These are phyloP conservation scores for Cicer chorassanicum DNA, from an alignment of 306 rosid species.

Conservation along the genomic window DNA sequence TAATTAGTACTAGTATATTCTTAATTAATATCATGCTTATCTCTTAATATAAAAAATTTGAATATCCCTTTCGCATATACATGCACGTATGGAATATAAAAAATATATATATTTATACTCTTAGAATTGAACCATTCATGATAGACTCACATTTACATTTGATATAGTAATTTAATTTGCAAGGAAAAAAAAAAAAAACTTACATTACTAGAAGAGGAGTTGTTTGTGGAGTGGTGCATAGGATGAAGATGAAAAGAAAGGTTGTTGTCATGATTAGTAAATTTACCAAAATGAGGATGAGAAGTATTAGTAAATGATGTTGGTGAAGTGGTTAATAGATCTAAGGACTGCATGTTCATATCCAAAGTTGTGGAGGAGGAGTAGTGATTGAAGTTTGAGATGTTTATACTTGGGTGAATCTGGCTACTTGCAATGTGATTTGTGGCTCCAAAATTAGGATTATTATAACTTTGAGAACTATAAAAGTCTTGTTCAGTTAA, in stretches of 20 bases:
- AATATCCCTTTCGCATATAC: background rate
- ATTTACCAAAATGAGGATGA: slow-evolving; percentile 42
- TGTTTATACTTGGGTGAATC: slow-evolving; percentile 74
- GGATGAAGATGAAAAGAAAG: slow-evolving; percentile 53
- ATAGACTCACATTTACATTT: background rate
- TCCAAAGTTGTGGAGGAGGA: slow-evolving; percentile 46
- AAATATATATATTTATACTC: background rate
- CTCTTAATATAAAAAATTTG: background rate
- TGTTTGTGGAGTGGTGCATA: slow-evolving; percentile 46
- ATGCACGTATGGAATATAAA: slow-evolving; percentile 3
- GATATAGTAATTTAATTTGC: background rate
- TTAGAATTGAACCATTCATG: background rate
- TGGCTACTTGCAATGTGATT: slow-evolving; percentile 50
- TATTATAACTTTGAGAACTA: slow-evolving; percentile 3
- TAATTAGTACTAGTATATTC: background rate
- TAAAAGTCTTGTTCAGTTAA: background rate
- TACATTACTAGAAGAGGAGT: slow-evolving; percentile 43
- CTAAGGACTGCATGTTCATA: slow-evolving; percentile 59
- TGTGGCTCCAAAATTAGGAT: slow-evolving; percentile 8
- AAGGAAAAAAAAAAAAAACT: slow-evolving; percentile 34
- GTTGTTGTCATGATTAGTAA: slow-evolving; percentile 39
- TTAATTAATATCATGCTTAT: background rate
- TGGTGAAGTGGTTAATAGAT: slow-evolving; percentile 49
- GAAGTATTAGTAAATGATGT: slow-evolving; percentile 44
- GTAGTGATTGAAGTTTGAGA: slow-evolving; percentile 59